A percentile compares a stretch with the other conserved stretches of the same genome.
Conservation (phyloP, 2,329 filamentous ascomycete genomes). For the Cordyceps fumosorosea region DNA sequence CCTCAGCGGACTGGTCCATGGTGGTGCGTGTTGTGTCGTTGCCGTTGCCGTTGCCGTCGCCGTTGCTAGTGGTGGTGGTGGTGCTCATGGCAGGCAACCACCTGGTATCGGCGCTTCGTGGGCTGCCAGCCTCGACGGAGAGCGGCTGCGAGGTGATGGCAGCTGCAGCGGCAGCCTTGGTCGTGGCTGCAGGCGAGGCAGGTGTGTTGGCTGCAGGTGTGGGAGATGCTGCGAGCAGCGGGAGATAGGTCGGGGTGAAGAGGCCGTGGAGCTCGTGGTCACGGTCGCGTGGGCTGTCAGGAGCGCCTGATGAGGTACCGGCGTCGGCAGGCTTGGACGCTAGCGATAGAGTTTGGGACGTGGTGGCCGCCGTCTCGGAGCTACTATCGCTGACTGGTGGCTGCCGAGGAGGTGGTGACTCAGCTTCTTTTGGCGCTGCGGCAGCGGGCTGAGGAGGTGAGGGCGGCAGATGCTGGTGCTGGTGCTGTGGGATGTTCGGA, state of each 20-base stretch:
- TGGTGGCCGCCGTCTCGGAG: conserved; percentile 20
- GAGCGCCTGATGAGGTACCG: conserved; percentile 22
- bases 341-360: conserved; percentile 23
- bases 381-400: conserved; percentile 17
- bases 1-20: background rate
- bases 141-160: background rate
- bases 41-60: background rate
- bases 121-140: conserved; percentile 1
- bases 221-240: conserved; percentile 43
- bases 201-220: conserved; percentile 9
- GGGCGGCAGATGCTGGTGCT: background rate
- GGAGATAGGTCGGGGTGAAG: conserved; percentile 57
- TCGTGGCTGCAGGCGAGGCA: conserved; percentile 16
- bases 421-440: conserved; percentile 18
- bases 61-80: no score
- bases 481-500: conserved; percentile 22
- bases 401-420: conserved; percentile 24
- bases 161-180: conserved; percentile 7
- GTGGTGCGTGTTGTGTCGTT: background rate
- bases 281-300: conserved; percentile 44
- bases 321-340: conserved; percentile 23
- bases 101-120: background rate
- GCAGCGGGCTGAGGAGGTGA: background rate
- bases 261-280: conserved; percentile 56
- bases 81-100: conserved; percentile 9